Base-by-base conservation (phyloP, 306 rosid species). In the Fragaria iinumae region DNA sequence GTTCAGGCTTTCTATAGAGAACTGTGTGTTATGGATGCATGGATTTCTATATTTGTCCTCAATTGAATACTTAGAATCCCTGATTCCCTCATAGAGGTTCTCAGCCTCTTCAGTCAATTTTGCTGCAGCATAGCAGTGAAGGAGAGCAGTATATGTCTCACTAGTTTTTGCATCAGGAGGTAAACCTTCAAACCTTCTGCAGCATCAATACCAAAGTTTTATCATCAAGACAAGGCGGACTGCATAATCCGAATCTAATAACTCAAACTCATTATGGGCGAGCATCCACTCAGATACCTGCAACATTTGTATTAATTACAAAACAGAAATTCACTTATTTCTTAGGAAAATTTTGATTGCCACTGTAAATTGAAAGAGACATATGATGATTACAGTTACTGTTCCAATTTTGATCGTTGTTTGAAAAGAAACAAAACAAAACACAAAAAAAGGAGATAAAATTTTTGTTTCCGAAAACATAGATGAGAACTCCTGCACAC, bases 221-320 rank as follows among this genome's bases (percentile, higher is more conserved):
- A 92, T 82, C 96, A 95, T 92, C 87, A 95, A 83, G 81, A 92
- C 88, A 72, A 95, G 87, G 83, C 97, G 93, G 72, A 81, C 77
- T 60, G 97, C 98, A 75, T 88, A 87, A 80, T 95, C 98, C 10
- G 90, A 81, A 77, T 85, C 96, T 25, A 91, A 83, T 73, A 95
- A 67, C 79, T 92, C 83, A n/a, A 76, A 79, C 68, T 89, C 84
- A 32, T 80, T 83, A 77, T 83, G 87, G 76, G 82, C 36, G 57
- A 92, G 84, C 97, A 95, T 92, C 98, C 98, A 92, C 78, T 95
- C 98, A 13, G 91, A 86, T 79, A 95, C 85, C 98, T 95, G 91
- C 86, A 86, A 75, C 77, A 39, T 78, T 82, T 70, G 74, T 21
- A 75, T 34, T 23, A 80, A 79, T 71, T 25, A 71, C 44, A 80